Evolutionary conservation across 2,329 filamentous ascomycete genomes (phyloP).

Genomic region (Paramyrothecium roridum): DNA sequence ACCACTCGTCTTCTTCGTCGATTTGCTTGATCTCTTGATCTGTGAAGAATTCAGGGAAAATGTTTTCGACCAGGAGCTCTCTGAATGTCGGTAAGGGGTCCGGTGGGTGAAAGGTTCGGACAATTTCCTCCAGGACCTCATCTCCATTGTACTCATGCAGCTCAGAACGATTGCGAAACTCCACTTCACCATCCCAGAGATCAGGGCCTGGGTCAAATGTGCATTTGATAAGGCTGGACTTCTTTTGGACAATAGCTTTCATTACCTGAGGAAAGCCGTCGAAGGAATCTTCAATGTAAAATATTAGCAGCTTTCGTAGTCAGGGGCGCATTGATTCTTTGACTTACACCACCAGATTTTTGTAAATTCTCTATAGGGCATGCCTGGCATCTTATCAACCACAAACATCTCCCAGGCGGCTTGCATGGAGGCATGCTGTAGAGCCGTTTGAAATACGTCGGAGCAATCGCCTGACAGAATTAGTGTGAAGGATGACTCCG

Average conservation of each 20-base stretch:
- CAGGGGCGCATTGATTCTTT: neutral
- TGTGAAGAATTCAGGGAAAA: neutral
- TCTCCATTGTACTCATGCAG: neutral
- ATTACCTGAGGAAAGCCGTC: neutral
- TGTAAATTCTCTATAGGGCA: too few relatives aligned
- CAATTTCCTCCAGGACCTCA: neutral
- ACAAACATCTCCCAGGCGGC: neutral
- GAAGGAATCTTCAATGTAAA: neutral
- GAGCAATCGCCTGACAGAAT: neutral
- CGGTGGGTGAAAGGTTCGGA: neutral
- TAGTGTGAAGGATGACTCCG: neutral
- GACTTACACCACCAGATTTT: too few relatives aligned
- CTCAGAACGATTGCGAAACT: neutral
- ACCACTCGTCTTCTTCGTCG: neutral
- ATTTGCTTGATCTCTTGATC: neutral
- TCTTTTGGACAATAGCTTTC: neutral
- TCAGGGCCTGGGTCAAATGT: neutral
- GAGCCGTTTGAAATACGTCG: neutral
- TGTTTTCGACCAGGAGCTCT: neutral
- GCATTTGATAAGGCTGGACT: neutral
- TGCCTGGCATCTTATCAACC: too few relatives aligned
- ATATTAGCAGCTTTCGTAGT: too few relatives aligned
- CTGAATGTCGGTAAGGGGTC: neutral
- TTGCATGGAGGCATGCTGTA: neutral
- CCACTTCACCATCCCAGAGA: neutral